Conservation (phyloP, 202 grass and related monocot species). For the Zizania palustris region DNA sequence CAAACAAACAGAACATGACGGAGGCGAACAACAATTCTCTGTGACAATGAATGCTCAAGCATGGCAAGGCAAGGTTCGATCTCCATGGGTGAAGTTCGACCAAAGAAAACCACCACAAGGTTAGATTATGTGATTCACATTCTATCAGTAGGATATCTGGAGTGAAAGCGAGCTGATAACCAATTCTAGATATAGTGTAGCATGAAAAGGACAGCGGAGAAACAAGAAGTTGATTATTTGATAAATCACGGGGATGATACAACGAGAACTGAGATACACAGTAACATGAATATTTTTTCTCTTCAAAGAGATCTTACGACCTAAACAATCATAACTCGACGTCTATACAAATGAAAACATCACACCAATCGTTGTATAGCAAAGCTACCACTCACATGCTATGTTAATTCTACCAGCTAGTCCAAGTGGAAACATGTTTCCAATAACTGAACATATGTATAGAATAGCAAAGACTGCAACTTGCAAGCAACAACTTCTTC, state of each 20-base stretch:
- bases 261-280: neutral
- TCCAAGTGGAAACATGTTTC: neutral
- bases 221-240: neutral
- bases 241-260: neutral
- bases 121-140: neutral
- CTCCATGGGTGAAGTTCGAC: neutral
- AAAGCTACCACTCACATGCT: neutral
- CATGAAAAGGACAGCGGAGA: neutral
- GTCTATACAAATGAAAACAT: neutral
- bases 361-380: neutral
- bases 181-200: neutral
- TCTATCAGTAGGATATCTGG: constrained; percentile 9
- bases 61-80: neutral
- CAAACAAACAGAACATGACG: neutral
- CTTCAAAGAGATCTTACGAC: neutral
- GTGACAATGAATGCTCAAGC: neutral
- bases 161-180: neutral
- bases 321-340: neutral
- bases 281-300: neutral
- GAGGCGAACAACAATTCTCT: neutral
- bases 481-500: neutral
- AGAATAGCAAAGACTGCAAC: neutral
- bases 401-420: neutral
- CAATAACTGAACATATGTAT: neutral
- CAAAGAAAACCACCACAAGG: neutral